Base-by-base conservation (phyloP, 495 filamentous ascomycete genomes). In the Astrothelium macrocarpum region DNA sequence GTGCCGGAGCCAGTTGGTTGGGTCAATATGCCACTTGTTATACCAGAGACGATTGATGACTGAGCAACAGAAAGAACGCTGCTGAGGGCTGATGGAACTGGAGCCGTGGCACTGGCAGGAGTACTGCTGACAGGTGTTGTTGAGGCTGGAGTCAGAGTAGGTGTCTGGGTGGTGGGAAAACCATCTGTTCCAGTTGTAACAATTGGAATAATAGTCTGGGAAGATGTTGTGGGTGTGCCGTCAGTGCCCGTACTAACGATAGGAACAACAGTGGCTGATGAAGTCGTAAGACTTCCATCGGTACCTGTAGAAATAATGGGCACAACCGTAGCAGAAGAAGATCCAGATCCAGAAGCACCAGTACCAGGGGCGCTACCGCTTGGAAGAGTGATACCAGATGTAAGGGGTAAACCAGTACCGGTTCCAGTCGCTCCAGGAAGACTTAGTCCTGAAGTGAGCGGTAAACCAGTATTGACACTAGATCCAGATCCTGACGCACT, bases 141-240 rank as follows among this genome's bases (percentile, higher is more conserved):
- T 7, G 56, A 59, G 23, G 16, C 32, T 16, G 11, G 10, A 14
- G 56, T 59, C 25, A 29, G 32, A 2, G 59, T 60, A 2, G 59
- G n/a, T 11, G 25, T 60, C 25, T 23, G 18, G n/a, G 32, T 45
- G 5, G 59, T 39, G 36, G 39, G 59, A 2, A 34, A 25, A n/a
- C 32, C 32, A 36, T 36, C 32, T 60, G 39, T 60, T 60, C 59
- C 59, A n/a, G 32, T 60, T n/a, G 59, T 36, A 60, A 60, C 29
- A 12, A 36, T 60, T 12, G 59, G 59, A n/a, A 60, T 25, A 60
- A 60, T 25, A 11, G 59, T 39, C 2, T 36, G 14, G n/a, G n/a
- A 23, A 11, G 59, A 60, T 11, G 59, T 60, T 18, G 59, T 56
- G 16, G 7, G n/a, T 29, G 25, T 9, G 25, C 49, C 49, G 29